Evolutionary conservation across 768 basidiomycete species (phyloP).

Genomic region (Auriculariales sp.): DNA sequence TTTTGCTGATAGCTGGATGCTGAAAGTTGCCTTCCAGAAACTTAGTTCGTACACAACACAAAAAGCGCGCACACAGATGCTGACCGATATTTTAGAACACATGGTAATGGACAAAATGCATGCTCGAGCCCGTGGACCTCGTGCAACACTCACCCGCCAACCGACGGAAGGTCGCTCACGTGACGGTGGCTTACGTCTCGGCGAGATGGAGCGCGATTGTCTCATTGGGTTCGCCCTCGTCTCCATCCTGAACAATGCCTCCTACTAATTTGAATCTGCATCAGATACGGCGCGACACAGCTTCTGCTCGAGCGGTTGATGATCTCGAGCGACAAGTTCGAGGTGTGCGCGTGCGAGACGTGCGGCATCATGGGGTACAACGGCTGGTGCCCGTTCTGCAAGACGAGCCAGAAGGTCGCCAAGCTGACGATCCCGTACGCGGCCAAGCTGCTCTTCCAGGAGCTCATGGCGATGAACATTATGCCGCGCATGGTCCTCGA

Average conservation of each 20-base stretch:
- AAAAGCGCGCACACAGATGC: constrained; percentile 5
- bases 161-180: constrained; percentile 97
- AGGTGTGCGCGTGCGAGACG: constrained; percentile 87
- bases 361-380: constrained; percentile 93
- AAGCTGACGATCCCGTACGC: constrained; percentile 94
- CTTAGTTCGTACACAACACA: constrained; percentile 57
- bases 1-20: constrained; percentile 4
- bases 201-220: constrained; percentile 99
- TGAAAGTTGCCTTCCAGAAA: constrained; percentile 45
- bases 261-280: not conserved
- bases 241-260: not conserved
- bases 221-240: constrained; percentile 51
- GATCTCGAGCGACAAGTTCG: constrained; percentile 98
- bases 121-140: constrained; percentile 91
- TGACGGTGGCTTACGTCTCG: constrained; percentile 92
- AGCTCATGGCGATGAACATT: constrained; percentile 97
- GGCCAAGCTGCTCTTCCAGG: constrained; percentile 84
- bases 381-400: constrained; percentile 97
- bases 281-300: constrained; percentile 79
- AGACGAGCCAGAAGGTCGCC: constrained; percentile 92
- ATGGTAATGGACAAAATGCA: constrained; percentile 99
- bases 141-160: constrained; percentile 91
- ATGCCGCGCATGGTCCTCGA: constrained; percentile 80
- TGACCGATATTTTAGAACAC: constrained; percentile 43
- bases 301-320: constrained; percentile 91